phyloP scores from a whole-genome alignment of 1,284 basidiomycete species.

The Microbotryum saponariae region DNA sequence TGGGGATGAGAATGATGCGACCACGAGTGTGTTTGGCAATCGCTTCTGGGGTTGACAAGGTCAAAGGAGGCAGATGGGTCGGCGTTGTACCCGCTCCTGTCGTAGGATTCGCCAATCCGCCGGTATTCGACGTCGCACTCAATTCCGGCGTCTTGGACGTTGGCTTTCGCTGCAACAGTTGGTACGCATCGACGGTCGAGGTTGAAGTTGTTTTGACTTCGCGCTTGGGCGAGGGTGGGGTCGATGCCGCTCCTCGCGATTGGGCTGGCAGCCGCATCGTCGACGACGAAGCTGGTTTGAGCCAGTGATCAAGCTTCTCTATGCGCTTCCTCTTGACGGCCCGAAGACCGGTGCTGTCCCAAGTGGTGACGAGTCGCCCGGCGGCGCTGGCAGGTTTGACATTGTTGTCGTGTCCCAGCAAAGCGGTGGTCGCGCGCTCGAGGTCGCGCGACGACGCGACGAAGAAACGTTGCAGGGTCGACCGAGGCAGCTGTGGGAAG shows the following conservation, averaged over 20 bases:
- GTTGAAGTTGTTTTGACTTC: not conserved
- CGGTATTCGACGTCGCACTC: not conserved
- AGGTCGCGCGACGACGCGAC: conserved; percentile 10
- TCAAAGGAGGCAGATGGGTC: conserved; percentile 18
- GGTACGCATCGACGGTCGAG: not conserved
- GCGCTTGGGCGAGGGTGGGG: conserved; percentile 4
- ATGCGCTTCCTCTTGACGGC: no score
- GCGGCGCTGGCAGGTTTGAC: not conserved
- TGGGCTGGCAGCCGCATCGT: not conserved
- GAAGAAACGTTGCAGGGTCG: conserved; percentile 8
- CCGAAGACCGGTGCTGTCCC: no score
- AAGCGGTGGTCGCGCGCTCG: conserved; percentile 12
- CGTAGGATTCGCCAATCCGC: not conserved
- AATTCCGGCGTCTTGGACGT: not conserved
- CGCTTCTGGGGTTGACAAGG: conserved; percentile 6
- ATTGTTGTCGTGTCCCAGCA: not conserved
- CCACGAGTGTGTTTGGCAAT: conserved; percentile 24
- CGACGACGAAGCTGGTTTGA: not conserved
- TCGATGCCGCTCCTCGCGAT: not conserved
- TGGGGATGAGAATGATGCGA: conserved; percentile 23
- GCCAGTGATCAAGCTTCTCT: not conserved
- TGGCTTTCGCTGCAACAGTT: not conserved
- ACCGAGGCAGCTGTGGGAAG: conserved; percentile 1
- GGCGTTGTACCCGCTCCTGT: not conserved
- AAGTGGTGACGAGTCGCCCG: not conserved